Conservation (phyloP, 2,329 filamentous ascomycete species). For the Beauveria caledonica region DNA sequence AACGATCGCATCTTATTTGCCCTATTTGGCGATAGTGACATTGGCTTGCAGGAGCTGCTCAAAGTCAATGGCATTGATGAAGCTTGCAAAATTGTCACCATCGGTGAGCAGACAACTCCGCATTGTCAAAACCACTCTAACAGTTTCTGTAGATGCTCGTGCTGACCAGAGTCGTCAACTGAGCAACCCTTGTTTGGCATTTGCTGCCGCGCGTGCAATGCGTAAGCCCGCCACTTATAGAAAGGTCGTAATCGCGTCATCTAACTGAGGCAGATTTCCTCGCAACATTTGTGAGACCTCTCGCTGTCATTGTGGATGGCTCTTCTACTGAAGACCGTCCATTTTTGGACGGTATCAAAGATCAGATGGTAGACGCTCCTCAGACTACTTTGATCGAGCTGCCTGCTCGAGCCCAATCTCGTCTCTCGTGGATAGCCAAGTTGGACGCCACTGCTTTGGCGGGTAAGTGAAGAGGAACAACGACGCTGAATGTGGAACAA, state of each 20-base stretch:
- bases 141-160: conserved; percentile 54
- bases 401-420: conserved; percentile 52
- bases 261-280: conserved; percentile 48
- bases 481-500: conserved; percentile 15
- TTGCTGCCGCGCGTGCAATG: conserved; percentile 56
- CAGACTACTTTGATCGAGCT: conserved; percentile 65
- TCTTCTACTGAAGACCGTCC: conserved; percentile 58
- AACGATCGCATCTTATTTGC: conserved; percentile 74
- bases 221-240: conserved; percentile 29
- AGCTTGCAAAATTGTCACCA: conserved; percentile 56
- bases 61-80: conserved; percentile 72
- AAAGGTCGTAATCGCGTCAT: conserved; percentile 14
- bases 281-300: conserved; percentile 65
- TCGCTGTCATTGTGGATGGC: conserved; percentile 66
- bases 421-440: conserved; percentile 68
- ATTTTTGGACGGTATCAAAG: conserved; percentile 53
- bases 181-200: conserved; percentile 59
- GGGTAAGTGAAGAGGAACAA: conserved; percentile 33
- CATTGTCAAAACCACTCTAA: conserved; percentile 11
- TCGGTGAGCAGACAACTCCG: conserved; percentile 31
- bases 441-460: conserved; percentile 65
- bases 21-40: conserved; percentile 63
- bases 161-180: conserved; percentile 65
- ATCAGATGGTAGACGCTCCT: conserved; percentile 39
- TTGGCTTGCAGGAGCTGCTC: conserved; percentile 61